These are phyloP conservation scores for Karstenula rhodostoma DNA, from an alignment of 2,329 filamentous ascomycete genomes.

Conservation along the genomic window DNA sequence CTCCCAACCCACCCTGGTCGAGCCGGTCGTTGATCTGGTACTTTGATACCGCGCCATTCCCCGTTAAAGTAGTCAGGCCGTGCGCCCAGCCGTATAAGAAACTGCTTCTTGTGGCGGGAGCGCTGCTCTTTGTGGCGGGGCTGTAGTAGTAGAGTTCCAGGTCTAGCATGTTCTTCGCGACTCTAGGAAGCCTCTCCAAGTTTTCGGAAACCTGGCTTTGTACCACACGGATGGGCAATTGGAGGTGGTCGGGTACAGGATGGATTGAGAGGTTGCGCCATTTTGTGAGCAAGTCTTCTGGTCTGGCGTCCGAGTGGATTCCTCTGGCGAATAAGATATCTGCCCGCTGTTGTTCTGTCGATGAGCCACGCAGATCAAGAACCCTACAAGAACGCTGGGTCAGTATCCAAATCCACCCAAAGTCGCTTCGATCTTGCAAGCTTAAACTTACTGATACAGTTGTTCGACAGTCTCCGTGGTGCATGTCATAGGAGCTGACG, in stretches of 20 bases:
- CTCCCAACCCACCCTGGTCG: constrained; percentile 58
- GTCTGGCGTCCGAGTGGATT: constrained; percentile 17
- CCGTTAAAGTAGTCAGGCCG: constrained; percentile 72
- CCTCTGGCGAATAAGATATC: constrained; percentile 64
- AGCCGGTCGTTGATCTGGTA: constrained; percentile 55
- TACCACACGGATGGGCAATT: constrained; percentile 68
- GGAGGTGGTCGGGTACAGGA: constrained; percentile 59
- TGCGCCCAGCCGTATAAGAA: constrained; percentile 76
- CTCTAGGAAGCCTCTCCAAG: constrained; percentile 53
- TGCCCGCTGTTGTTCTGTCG: constrained; percentile 61
- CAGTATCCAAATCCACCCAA: neutral
- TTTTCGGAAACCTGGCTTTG: constrained; percentile 52
- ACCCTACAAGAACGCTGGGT: neutral
- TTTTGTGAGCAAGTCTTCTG: constrained; percentile 25
- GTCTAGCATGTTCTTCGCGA: constrained; percentile 51
- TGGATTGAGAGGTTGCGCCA: constrained; percentile 60
- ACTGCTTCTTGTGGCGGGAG: constrained; percentile 71
- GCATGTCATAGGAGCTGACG: constrained; percentile 66
- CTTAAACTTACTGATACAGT: constrained; percentile 60
- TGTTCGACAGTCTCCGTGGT: constrained; percentile 70
- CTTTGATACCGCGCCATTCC: constrained; percentile 72
- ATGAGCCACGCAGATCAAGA: constrained; percentile 34
- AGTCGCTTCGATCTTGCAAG: constrained; percentile 13
- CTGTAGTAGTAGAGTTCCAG: neutral
- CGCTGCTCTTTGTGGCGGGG: constrained; percentile 55